These are phyloP conservation scores for Phymatotrichopsis omnivora DNA, from an alignment of 2,329 filamentous ascomycete species.

Conservation along the genomic window DNA sequence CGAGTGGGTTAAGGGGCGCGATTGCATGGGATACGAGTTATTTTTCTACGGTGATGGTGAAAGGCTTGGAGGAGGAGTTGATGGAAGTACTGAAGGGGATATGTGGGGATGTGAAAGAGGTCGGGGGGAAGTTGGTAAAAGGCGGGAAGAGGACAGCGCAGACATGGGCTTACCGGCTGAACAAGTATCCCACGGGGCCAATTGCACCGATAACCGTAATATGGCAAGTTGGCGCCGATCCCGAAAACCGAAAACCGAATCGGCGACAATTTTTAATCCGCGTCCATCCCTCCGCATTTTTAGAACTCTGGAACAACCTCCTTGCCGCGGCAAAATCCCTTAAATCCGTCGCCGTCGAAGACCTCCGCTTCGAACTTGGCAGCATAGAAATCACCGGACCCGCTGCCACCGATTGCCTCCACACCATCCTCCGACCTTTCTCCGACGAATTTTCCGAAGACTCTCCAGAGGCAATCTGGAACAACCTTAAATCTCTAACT, in stretches of 20 bases:
- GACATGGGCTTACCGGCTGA: slow-evolving; percentile 38
- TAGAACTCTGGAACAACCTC: slow-evolving; percentile 56
- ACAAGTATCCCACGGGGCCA: slow-evolving; percentile 43
- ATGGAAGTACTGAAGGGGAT: slow-evolving; percentile 56
- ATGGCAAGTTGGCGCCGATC: slow-evolving; percentile 50
- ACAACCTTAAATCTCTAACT: slow-evolving; percentile 39
- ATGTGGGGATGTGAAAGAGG: slow-evolving; percentile 53
- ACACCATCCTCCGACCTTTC: slow-evolving; percentile 52
- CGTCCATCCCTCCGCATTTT: slow-evolving; percentile 71
- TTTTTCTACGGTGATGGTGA: slow-evolving; percentile 72
- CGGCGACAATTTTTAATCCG: slow-evolving; percentile 52
- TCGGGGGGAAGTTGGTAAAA: slow-evolving; percentile 52
- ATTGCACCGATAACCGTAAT: slow-evolving; percentile 66
- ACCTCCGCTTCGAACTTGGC: slow-evolving; percentile 61
- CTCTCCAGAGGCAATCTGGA: slow-evolving; percentile 35
- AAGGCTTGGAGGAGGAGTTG: slow-evolving; percentile 55
- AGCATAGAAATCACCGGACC: slow-evolving; percentile 63
- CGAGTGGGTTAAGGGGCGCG: slow-evolving; percentile 62
- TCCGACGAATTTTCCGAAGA: slow-evolving; percentile 35
- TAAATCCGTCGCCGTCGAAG: slow-evolving; percentile 48
- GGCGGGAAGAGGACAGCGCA: slow-evolving; percentile 21
- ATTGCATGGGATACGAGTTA: slow-evolving; percentile 93
- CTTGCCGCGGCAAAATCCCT: slow-evolving; percentile 49
- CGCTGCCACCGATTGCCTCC: slow-evolving; percentile 66
- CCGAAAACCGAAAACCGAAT: slow-evolving; percentile 39